Base-by-base conservation (phyloP, 371 early-diverging fungal genomes). In the Lichtheimia hyalospora region DNA sequence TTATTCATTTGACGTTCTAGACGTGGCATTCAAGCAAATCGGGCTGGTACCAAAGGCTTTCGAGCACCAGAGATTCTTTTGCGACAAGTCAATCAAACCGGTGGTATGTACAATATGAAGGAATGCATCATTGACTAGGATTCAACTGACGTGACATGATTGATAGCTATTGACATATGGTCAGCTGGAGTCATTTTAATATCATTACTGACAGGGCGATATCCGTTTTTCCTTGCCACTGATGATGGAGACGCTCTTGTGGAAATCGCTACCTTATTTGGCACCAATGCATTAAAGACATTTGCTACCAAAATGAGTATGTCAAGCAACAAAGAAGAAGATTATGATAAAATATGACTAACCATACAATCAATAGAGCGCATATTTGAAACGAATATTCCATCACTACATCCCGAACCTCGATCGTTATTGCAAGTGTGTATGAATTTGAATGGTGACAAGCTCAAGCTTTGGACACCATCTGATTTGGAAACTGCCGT, bases 21-120 rank as follows among this genome's bases (percentile, higher is more conserved):
- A 53, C 92, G 92, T 7, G 58, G 74, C 8, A 70, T 96, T 6
- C 75, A 83, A 42, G 99, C 98, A 1, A 90, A 89, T 58, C 87
- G 99, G n/a, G 98, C 97, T 13, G 99, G 99, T 14, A 99, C 99
- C 1, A 79, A 97, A 52, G 99, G 99, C 20, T 99, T 97, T 64
- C 83, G 99, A 21, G 96, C 99, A 5, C 99, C 99, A 0, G 99
- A 99, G 69, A 96, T 99, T 0, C 72, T 99, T 15, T 81, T 99
- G 61, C 88, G 93, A 53, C 88, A 89, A n/a, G 64, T 71, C 0
- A 54, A 89, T 51, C 99, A 99, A 67, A 92, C 95, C 3, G 83
- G 84, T 18, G 90, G 90, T 91, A 75, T 52, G 49, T 15, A 25
- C 25, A 25, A 25, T 18, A 6, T 43, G 4, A 3, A 8, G 2